Evolutionary conservation across 2,329 filamentous ascomycete genomes (phyloP).

Genomic region (Claviceps purpurea): DNA sequence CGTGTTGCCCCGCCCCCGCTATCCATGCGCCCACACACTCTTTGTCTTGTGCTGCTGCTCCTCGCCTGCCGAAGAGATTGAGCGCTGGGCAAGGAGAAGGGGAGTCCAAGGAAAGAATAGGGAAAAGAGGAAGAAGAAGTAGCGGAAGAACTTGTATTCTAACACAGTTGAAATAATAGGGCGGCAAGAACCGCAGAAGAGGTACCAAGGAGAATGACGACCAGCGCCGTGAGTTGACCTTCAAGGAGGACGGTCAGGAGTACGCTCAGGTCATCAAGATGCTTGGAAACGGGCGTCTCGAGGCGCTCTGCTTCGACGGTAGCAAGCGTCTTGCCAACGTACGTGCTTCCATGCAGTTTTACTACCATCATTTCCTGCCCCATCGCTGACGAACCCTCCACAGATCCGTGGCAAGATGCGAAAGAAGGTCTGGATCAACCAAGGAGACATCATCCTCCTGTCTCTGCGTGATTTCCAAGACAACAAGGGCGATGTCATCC

Average conservation of each 20-base stretch:
- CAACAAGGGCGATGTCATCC: constrained; percentile 91
- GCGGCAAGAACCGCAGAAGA: constrained; percentile 95
- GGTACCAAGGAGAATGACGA: constrained; percentile 99
- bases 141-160: background rate
- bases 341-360: constrained; percentile 10
- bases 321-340: constrained; percentile 29
- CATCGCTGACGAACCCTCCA: background rate
- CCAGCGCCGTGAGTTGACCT: constrained; percentile 95
- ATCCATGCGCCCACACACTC: constrained; percentile 3
- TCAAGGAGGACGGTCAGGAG: constrained; percentile 94
- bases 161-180: constrained; percentile 39
- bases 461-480: constrained; percentile 88
- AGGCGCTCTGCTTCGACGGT: constrained; percentile 91
- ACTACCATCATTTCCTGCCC: background rate
- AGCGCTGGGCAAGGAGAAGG: background rate
- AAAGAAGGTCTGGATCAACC: constrained; percentile 99
- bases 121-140: background rate
- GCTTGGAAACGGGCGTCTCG: constrained; percentile 87
- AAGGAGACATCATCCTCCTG: constrained; percentile 84
- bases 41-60: background rate
- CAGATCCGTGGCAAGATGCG: constrained; percentile 76
- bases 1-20: constrained; percentile 18
- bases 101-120: background rate
- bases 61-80: background rate
- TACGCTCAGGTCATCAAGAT: constrained; percentile 57